Percentiles rank a stretch among this genome's conserved stretches.
Conservation (phyloP, 345 rosid species). For the Eucalyptus melliodora region DNA sequence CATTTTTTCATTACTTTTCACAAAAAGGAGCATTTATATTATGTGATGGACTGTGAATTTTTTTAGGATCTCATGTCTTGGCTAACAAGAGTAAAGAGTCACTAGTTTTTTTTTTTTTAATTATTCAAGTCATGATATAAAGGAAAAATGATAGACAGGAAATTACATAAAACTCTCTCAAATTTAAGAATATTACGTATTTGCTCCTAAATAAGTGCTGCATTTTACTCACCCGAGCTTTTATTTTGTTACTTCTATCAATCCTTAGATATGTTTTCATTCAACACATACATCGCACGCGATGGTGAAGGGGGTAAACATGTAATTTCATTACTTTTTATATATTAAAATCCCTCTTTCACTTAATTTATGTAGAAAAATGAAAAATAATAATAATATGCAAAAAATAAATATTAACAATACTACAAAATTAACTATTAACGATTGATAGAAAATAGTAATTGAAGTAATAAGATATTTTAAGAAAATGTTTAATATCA, state of each 20-base stretch:
- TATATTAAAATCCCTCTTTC: background rate
- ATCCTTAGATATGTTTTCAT: background rate
- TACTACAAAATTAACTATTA: background rate
- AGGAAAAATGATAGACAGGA: background rate
- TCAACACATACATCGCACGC: background rate
- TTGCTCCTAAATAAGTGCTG: background rate
- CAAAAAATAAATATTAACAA: background rate
- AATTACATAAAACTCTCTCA: background rate
- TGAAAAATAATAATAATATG: background rate
- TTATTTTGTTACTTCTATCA: background rate
- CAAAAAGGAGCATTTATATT: background rate
- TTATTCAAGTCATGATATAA: background rate
- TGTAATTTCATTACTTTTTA: background rate
- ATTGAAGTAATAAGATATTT: background rate
- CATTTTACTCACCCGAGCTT: background rate
- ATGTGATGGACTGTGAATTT: background rate
- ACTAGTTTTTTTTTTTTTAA: background rate
- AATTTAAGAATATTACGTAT: background rate
- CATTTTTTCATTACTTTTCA: no score
- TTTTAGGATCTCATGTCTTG: background rate
- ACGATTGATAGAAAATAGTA: background rate
- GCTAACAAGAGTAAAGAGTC: background rate
- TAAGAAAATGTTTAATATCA: background rate
- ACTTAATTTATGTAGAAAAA: background rate
- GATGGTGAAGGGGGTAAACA: background rate